Evolutionary conservation across 371 early-diverging fungal species (phyloP), one percentile per base, ranked within the genome.

Genomic region (Quaeritorhiza haematococci): DNA sequence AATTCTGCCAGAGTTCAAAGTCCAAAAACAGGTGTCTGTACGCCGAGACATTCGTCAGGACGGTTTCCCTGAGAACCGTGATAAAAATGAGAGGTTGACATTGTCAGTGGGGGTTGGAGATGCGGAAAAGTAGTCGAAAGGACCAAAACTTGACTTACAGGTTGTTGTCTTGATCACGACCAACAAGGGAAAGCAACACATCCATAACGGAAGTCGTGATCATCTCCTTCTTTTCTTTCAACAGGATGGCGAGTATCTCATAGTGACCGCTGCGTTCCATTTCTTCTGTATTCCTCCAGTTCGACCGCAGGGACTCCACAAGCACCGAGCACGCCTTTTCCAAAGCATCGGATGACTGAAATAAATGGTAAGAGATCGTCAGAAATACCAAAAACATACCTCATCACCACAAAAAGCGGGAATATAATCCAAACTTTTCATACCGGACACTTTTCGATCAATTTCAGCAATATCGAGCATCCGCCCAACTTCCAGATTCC

Each of bases 401-500:
- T n/a, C n/a, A n/a, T 46, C 26, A 33, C 27, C n/a, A 41, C 50
- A 28, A 6, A 8, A 32, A 23, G 13, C 13, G 24, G 47, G 23
- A 47, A 34, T 15, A n/a, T 35, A 55, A 44, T 8, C 21, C n/a
- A 6, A 38, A 59, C 17, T 5, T 15, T 8, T 42, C 46, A 63
- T 79, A 87, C 86, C 67, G 81, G 73, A 4, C 86, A 75, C 15
- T 68, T 63, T 47, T 87, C 84, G 32, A 86, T 75, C 6, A 87
- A 59, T 30, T 78, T 78, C 29, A 87, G 59, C 0, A 82, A 79
- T 19, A 86, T 73, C 17, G 82, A 78, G 59, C 84, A 84, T 1
- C 88, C 87, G 8, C 88, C 87, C 49, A 87, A 74, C 48, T 84
- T 85, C 86, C 87, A 86, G 32, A 86, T 75, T 0, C 85, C 79